A percentile compares a stretch with the other conserved stretches of the same genome.
These are phyloP conservation scores for Zygotorulaspora sp. DNA, from an alignment of 805 yeast genomes.

Conservation along the genomic window DNA sequence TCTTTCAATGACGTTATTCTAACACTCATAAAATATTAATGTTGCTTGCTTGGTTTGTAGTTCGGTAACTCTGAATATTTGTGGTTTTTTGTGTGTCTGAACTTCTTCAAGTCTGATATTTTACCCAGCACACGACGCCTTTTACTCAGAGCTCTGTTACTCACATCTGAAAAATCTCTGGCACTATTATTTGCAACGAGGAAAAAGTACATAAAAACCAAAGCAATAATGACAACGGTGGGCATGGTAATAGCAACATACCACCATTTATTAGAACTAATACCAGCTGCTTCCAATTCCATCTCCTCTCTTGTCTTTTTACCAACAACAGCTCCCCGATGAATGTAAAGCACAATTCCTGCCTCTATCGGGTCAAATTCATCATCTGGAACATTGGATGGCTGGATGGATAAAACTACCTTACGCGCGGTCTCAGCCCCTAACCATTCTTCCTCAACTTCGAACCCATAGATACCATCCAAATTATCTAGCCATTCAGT, in stretches of 20 bases:
- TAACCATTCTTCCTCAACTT: conserved; percentile 61
- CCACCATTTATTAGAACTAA: conserved; percentile 47
- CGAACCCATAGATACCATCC: conserved; percentile 62
- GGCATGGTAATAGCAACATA: conserved; percentile 67
- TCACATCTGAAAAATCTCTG: conserved; percentile 47
- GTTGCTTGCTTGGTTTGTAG: conserved; percentile 28
- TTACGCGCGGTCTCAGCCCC: conserved; percentile 48
- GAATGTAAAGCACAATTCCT: conserved; percentile 47
- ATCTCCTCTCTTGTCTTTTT: conserved; percentile 42
- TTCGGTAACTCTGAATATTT: conserved; percentile 42
- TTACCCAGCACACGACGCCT: conserved; percentile 41
- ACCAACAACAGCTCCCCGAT: conserved; percentile 40
- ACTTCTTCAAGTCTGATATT: conserved; percentile 34
- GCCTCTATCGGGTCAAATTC: conserved; percentile 54
- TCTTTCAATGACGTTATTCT: no score
- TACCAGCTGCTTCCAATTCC: conserved; percentile 43
- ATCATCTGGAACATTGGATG: conserved; percentile 58
- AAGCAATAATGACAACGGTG: conserved; percentile 55
- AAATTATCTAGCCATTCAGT: conserved; percentile 67
- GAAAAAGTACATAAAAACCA: conserved; percentile 61
- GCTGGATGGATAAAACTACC: conserved; percentile 69
- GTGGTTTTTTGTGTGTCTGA: conserved; percentile 34
- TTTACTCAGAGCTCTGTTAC: conserved; percentile 34
- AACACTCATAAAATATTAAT: conserved; percentile 16
- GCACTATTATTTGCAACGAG: conserved; percentile 51